Conservation (phyloP, 116 monocot genomes). For the Papilionanthe hybrid region DNA sequence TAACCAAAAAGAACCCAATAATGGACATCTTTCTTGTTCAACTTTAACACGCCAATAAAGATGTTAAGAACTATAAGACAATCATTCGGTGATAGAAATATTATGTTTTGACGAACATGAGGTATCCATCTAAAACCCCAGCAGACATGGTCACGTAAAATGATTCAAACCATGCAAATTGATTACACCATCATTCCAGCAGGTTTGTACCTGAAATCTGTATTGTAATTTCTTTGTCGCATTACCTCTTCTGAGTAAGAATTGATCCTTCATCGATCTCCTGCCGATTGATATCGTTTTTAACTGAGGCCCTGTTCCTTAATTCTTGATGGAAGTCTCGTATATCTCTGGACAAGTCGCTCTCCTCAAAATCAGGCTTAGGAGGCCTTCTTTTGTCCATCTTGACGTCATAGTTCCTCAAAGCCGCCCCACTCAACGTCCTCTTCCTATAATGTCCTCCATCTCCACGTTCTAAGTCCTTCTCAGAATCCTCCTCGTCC, state of each 20-base stretch:
- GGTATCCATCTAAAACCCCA: neutral
- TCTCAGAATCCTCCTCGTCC: slow-evolving; percentile 16
- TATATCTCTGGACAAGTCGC: slow-evolving; percentile 23
- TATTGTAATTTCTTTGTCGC: neutral
- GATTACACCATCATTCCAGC: neutral
- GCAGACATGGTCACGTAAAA: neutral
- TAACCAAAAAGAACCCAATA: neutral
- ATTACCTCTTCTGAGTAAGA: slow-evolving; percentile 74
- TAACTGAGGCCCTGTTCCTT: slow-evolving; percentile 19
- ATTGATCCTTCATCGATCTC: slow-evolving; percentile 37
- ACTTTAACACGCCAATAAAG: neutral
- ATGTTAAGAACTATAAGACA: neutral
- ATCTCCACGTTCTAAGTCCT: slow-evolving; percentile 19
- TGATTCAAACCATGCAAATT: neutral
- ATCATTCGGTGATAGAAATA: neutral
- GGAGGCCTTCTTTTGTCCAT: slow-evolving; percentile 40
- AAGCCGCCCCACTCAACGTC: slow-evolving; percentile 60
- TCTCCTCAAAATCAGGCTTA: slow-evolving; percentile 26
- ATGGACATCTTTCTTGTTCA: neutral
- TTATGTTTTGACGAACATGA: neutral
- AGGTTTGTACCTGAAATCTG: neutral
- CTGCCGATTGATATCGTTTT: neutral
- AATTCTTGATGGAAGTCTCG: slow-evolving; percentile 51
- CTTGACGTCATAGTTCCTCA: slow-evolving; percentile 62
- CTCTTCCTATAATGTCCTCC: slow-evolving; percentile 25